These are phyloP conservation scores for Fusarium sp. DNA, from an alignment of 2,329 filamentous ascomycete species.

Conservation along the genomic window DNA sequence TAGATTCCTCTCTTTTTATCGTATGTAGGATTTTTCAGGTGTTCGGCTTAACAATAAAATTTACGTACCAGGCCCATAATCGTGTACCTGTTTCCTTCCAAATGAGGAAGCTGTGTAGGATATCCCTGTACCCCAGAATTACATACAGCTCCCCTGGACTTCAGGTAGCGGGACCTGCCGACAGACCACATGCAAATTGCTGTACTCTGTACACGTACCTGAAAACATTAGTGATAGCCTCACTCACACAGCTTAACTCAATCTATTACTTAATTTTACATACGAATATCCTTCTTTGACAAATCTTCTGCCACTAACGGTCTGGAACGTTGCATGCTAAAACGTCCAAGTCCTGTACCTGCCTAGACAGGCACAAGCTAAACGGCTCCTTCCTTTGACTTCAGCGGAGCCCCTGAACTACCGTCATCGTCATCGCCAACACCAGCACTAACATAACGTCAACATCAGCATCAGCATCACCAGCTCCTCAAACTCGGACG, in stretches of 20 bases:
- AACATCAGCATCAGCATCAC: constrained; percentile 15
- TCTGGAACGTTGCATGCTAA: constrained; percentile 9
- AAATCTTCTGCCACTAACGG: constrained; percentile 8
- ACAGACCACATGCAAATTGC: constrained; percentile 32
- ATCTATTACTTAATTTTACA: constrained; percentile 21
- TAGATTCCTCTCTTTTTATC: background rate
- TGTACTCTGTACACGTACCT: constrained; percentile 17
- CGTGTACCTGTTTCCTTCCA: constrained; percentile 16
- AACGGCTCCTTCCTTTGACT: constrained; percentile 26
- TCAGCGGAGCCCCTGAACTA: constrained; percentile 21
- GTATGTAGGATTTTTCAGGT: constrained; percentile 8
- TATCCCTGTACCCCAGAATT: constrained; percentile 35
- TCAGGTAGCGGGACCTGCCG: constrained; percentile 11
- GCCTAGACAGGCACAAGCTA: constrained; percentile 7
- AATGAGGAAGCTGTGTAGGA: constrained; percentile 7
- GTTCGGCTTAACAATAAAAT: constrained; percentile 18
- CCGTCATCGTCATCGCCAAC: constrained; percentile 18
- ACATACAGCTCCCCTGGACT: constrained; percentile 4
- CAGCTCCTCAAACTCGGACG: constrained; percentile 36
- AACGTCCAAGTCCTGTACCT: constrained; percentile 7
- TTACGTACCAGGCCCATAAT: constrained; percentile 20
- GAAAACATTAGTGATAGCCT: constrained; percentile 30
- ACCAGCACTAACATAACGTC: constrained; percentile 2
- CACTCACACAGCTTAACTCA: constrained; percentile 8
- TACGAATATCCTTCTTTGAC: constrained; percentile 2